Conservation (phyloP, 345 rosid genomes). For the Microthlaspi erraticum region DNA sequence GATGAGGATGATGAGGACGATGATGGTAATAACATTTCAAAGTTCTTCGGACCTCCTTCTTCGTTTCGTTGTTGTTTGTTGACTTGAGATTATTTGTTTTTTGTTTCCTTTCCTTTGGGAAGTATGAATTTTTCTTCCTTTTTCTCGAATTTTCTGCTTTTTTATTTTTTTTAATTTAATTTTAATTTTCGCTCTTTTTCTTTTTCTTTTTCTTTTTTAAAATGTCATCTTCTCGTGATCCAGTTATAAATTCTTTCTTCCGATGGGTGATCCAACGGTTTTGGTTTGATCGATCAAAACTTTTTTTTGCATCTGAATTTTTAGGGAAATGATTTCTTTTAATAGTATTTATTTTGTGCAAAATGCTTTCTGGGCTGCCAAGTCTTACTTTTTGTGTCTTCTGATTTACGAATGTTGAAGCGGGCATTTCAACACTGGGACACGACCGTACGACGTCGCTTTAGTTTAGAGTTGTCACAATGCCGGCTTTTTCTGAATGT, state of each 20-base stretch:
- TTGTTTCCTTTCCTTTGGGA: slow-evolving; percentile 31
- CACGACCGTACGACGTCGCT: slow-evolving; percentile 2
- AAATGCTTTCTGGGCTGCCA: slow-evolving; percentile 24
- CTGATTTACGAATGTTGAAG: slow-evolving; percentile 22
- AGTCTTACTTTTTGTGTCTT: slow-evolving; percentile 12
- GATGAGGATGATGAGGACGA: slow-evolving; percentile 49
- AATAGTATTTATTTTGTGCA: slow-evolving; percentile 8
- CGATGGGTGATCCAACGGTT: slow-evolving; percentile 43
- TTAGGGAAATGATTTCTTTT: not conserved
- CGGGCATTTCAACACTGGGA: not conserved
- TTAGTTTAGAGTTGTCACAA: not conserved
- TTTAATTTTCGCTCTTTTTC: not conserved
- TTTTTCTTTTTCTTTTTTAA: not conserved
- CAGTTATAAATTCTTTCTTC: slow-evolving; percentile 33
- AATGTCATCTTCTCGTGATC: slow-evolving; percentile 40
- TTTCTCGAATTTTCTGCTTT: slow-evolving; percentile 30
- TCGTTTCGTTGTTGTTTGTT: slow-evolving; percentile 61
- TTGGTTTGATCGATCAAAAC: slow-evolving; percentile 14
- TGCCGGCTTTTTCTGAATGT: too few species aligned
- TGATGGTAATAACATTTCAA: slow-evolving; percentile 38
- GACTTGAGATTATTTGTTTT: slow-evolving; percentile 47
- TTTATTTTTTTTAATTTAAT: not conserved
- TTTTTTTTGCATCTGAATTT: not conserved
- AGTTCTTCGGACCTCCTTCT: slow-evolving; percentile 40
- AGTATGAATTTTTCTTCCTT: slow-evolving; percentile 28